phyloP scores from a whole-genome alignment of 2,329 filamentous ascomycete species.

The Pseudogymnoascus sp. region DNA sequence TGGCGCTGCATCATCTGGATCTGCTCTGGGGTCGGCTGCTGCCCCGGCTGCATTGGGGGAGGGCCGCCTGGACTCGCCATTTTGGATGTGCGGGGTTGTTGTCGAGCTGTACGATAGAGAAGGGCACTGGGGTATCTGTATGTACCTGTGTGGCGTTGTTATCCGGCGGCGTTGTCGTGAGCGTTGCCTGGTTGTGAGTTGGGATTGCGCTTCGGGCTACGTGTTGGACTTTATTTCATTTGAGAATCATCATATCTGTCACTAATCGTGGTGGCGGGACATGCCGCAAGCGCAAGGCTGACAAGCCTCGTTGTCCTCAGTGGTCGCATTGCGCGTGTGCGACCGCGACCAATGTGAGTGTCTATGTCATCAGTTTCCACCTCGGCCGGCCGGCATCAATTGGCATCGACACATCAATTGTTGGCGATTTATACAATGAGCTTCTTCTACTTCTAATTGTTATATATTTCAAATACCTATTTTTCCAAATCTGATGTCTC shows the following conservation, averaged over 20 bases:
- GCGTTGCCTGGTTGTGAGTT: neutral
- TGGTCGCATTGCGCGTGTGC: neutral
- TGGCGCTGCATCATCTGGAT: constrained; percentile 77
- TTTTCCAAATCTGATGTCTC: neutral
- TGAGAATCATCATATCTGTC: constrained; percentile 1
- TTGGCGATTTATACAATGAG: neutral
- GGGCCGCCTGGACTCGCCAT: constrained; percentile 13
- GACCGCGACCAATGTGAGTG: neutral
- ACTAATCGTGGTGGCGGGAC: neutral
- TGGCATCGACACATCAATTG: neutral
- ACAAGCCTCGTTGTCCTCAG: neutral
- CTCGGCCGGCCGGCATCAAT: neutral
- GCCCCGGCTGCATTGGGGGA: constrained; percentile 23
- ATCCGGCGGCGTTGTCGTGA: neutral
- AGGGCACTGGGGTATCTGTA: neutral
- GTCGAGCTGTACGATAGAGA: neutral
- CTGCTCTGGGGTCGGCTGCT: constrained; percentile 70
- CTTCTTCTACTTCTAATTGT: neutral
- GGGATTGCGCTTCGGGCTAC: neutral
- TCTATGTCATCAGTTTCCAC: neutral
- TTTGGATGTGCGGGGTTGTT: constrained; percentile 18
- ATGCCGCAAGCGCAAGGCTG: neutral
- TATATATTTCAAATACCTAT: neutral
- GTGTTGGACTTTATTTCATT: neutral
- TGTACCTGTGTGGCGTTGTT: neutral